These are phyloP conservation scores for Bipolaris gigantea DNA, from an alignment of 2,329 filamentous ascomycete genomes.

Conservation along the genomic window DNA sequence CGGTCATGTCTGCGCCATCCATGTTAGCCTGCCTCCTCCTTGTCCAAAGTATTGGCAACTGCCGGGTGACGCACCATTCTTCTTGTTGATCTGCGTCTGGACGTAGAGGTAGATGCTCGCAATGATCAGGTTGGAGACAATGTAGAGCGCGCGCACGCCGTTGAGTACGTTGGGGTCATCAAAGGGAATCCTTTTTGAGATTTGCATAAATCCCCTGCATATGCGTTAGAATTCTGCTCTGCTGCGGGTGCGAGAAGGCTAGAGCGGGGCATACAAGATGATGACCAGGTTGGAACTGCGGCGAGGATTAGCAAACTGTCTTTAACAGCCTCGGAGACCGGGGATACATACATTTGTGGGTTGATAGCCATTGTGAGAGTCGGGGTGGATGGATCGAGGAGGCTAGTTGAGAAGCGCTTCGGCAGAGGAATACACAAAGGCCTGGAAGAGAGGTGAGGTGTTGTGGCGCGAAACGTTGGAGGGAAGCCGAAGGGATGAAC, in stretches of 20 bases:
- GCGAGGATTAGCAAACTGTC: conserved; percentile 29
- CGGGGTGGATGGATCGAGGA: not conserved
- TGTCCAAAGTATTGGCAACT: not conserved
- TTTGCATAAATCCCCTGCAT: conserved; percentile 81
- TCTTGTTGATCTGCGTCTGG: conserved; percentile 83
- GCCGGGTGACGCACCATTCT: conserved; percentile 75
- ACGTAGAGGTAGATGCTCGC: conserved; percentile 82
- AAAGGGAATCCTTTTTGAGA: conserved; percentile 92
- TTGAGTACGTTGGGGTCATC: conserved; percentile 77
- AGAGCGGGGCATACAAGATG: conserved; percentile 34
- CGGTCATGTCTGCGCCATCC: conserved; percentile 74
- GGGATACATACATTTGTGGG: conserved; percentile 40
- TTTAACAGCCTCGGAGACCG: not conserved
- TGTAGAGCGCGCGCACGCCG: conserved; percentile 65
- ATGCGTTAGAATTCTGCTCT: conserved; percentile 11
- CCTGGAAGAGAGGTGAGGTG: not conserved
- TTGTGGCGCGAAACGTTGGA: conserved; percentile 18
- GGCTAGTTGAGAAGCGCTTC: not conserved
- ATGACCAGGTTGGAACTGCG: conserved; percentile 44
- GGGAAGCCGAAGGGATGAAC: conserved; percentile 10
- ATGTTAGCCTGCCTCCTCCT: conserved; percentile 16
- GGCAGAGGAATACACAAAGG: conserved; percentile 1
- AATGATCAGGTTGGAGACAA: conserved; percentile 80
- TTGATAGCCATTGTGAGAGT: conserved; percentile 41
- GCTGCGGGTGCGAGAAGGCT: not conserved